phyloP scores from a whole-genome alignment of 1,284 basidiomycete species.

The Ceratobasidium sp. region DNA sequence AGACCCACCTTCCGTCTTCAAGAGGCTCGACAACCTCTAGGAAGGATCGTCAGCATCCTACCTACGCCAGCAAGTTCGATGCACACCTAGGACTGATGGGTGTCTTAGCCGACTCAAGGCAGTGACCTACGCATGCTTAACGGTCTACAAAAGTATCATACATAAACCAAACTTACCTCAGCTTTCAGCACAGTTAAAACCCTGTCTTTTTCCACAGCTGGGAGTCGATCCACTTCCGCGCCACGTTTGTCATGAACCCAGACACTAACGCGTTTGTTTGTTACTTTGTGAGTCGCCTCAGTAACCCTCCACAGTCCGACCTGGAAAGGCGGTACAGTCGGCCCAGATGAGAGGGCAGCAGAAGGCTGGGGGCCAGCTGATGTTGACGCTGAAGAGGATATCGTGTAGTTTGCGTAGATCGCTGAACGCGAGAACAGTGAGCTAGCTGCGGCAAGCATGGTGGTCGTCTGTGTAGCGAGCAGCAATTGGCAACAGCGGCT shows the following conservation, averaged over 20 bases:
- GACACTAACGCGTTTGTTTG: constrained; percentile 85
- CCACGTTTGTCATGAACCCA: constrained; percentile 90
- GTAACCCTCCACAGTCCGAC: constrained; percentile 92
- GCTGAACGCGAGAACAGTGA: constrained; percentile 90
- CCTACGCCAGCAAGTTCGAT: not conserved
- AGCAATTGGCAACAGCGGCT: constrained; percentile 11
- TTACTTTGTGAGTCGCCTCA: constrained; percentile 85
- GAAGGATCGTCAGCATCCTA: not conserved
- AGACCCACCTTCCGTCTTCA: constrained; percentile 80
- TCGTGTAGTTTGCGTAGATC: constrained; percentile 84
- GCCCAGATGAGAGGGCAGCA: constrained; percentile 58
- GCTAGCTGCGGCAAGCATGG: constrained; percentile 88
- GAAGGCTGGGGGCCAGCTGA: constrained; percentile 52
- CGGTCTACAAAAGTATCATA: not conserved
- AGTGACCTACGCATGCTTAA: constrained; percentile 69
- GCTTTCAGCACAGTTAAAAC: constrained; percentile 85
- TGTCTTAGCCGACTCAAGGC: constrained; percentile 89
- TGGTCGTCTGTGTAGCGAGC: constrained; percentile 4
- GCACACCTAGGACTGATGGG: constrained; percentile 87
- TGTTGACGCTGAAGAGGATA: constrained; percentile 55
- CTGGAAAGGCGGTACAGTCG: constrained; percentile 64
- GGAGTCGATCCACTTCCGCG: constrained; percentile 76
- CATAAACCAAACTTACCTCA: constrained; percentile 70
- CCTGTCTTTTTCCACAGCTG: constrained; percentile 71
- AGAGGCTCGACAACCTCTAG: constrained; percentile 97